Evolutionary conservation across 441 rosid species (phyloP).

Genomic region (Aquilaria agallochum): DNA sequence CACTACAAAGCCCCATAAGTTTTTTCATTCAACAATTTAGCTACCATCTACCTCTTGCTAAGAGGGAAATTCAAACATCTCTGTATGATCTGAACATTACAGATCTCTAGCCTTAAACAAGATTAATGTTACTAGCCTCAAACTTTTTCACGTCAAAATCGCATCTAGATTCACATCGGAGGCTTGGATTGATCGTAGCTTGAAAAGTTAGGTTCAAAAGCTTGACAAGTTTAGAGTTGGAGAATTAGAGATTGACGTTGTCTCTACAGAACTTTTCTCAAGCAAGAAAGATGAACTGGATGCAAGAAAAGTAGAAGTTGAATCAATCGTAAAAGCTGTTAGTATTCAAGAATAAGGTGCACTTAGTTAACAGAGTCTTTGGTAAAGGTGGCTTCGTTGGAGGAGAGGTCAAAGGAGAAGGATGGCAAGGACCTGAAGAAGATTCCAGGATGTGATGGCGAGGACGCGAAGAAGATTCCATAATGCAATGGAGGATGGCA

Average conservation of each 20-base stretch:
- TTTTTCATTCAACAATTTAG: too few species aligned
- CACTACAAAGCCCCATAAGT: too few species aligned
- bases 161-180: constrained; percentile 23
- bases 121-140: constrained; percentile 13
- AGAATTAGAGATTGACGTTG: constrained; percentile 46
- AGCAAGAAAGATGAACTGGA: constrained; percentile 43
- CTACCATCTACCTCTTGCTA: too few species aligned
- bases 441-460: too few species aligned
- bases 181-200: constrained; percentile 22
- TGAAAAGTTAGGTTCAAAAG: constrained; percentile 45
- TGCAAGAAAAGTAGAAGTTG: constrained; percentile 48
- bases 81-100: too few species aligned
- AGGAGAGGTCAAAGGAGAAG: constrained; percentile 19
- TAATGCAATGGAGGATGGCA: constrained; percentile 29
- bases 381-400: constrained; percentile 22
- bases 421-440: constrained; percentile 11
- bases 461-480: constrained; percentile 35
- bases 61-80: too few species aligned
- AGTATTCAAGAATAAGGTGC: constrained; percentile 62
- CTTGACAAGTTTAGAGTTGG: constrained; percentile 51
- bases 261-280: constrained; percentile 47
- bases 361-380: constrained; percentile 70
- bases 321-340: constrained; percentile 54
- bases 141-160: constrained; percentile 27
- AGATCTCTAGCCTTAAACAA: constrained; percentile 20